Conservation (phyloP, 768 basidiomycete species). For the Clathrus columnatus region DNA sequence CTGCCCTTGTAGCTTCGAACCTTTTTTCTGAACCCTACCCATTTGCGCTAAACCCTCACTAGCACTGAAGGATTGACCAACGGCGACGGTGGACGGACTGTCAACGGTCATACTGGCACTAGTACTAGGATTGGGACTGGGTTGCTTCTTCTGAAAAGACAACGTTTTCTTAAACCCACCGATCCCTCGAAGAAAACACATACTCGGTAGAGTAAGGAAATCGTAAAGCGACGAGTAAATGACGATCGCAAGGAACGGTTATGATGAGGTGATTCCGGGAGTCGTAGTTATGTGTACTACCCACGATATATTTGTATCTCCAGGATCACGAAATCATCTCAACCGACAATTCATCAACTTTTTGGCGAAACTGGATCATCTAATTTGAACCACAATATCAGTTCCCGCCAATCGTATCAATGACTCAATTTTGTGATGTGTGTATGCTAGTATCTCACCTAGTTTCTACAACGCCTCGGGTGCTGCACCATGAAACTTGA, state of each 20-base stretch:
- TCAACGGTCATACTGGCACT: slow-evolving; percentile 16
- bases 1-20: slow-evolving; percentile 23
- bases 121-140: slow-evolving; percentile 34
- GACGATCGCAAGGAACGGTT: not conserved
- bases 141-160: slow-evolving; percentile 82
- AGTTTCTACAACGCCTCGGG: too few relatives aligned
- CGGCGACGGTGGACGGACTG: slow-evolving; percentile 30
- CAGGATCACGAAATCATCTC: not conserved
- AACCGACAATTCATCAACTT: too few relatives aligned
- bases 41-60: slow-evolving; percentile 59
- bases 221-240: not conserved
- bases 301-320: too few relatives aligned
- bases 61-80: slow-evolving; percentile 55
- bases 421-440: too few relatives aligned
- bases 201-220: not conserved
- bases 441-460: too few relatives aligned
- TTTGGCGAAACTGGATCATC: too few relatives aligned
- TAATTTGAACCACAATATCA: too few relatives aligned
- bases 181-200: slow-evolving; percentile 48
- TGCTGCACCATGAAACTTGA: too few relatives aligned
- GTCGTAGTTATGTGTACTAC: too few relatives aligned
- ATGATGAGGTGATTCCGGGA: not conserved
- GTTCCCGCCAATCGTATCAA: too few relatives aligned
- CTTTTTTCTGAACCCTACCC: slow-evolving; percentile 24
- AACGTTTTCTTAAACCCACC: slow-evolving; percentile 74